Percentiles rank a stretch among this genome's conserved stretches.
Evolutionary conservation across 75 land plant genomes (phyloP).

Genomic region (Selaginella tamariscina): DNA sequence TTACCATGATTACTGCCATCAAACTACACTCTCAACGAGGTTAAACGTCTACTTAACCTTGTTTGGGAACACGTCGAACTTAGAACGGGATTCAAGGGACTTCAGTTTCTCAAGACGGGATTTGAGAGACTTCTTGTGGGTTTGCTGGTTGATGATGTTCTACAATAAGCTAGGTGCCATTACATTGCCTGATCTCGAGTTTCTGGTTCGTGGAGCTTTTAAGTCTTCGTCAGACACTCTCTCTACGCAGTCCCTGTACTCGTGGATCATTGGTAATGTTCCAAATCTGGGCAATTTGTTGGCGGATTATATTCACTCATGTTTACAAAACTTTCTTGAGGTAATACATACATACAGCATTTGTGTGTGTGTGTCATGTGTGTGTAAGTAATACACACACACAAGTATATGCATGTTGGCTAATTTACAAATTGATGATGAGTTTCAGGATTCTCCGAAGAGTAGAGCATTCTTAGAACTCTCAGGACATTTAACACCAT

Average conservation of each 20-base stretch:
- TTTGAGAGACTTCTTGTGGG: constrained; percentile 23
- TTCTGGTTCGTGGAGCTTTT: constrained; percentile 15
- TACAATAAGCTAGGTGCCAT: constrained; percentile 16
- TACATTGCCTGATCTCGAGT: constrained; percentile 18
- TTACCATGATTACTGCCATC: background rate
- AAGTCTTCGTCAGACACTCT: constrained; percentile 14
- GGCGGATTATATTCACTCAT: constrained; percentile 16
- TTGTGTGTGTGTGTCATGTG: background rate
- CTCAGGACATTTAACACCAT: constrained; percentile 39
- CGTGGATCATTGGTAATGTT: constrained; percentile 24
- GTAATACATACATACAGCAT: background rate
- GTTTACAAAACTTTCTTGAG: background rate
- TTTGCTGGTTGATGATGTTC: constrained; percentile 27
- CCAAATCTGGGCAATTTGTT: constrained; percentile 22
- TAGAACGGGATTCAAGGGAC: background rate
- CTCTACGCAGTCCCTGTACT: constrained; percentile 20
- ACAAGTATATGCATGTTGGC: background rate
- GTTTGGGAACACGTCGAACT: background rate
- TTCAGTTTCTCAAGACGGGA: background rate
- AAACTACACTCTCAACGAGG: background rate
- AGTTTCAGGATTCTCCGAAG: constrained; percentile 3
- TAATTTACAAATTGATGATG: background rate
- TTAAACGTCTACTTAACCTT: background rate
- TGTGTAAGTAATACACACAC: background rate
- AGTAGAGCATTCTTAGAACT: background rate